These are phyloP conservation scores for Beauveria asiatica DNA, from an alignment of 2,329 filamentous ascomycete species.

Conservation along the genomic window DNA sequence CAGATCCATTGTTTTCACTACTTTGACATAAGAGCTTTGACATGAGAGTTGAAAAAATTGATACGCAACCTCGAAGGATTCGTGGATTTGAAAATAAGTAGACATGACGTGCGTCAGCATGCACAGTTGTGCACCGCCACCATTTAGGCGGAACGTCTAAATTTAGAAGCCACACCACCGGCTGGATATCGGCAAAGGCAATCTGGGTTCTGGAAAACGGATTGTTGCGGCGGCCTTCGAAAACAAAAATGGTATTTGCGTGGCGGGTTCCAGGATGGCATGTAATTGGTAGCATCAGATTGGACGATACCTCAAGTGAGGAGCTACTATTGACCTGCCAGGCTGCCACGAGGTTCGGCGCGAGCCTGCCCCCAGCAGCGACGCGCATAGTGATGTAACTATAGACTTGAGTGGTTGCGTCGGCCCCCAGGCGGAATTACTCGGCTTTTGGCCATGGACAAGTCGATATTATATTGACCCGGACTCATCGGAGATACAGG, in stretches of 20 bases:
- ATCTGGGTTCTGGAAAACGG: background rate
- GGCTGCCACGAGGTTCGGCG: background rate
- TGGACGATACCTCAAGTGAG: background rate
- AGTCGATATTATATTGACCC: background rate
- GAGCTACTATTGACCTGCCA: background rate
- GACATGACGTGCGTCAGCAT: background rate
- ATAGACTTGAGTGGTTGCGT: background rate
- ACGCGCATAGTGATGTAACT: background rate
- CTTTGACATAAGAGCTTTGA: too few relatives aligned
- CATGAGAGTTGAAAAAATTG: background rate
- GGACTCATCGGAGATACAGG: background rate
- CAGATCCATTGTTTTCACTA: too few relatives aligned
- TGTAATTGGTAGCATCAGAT: background rate
- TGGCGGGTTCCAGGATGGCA: background rate
- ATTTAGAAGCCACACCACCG: constrained; percentile 8
- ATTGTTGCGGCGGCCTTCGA: background rate
- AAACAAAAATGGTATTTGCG: background rate
- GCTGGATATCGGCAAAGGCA: background rate
- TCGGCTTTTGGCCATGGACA: background rate
- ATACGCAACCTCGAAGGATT: background rate
- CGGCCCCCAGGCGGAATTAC: background rate
- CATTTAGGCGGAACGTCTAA: constrained; percentile 1
- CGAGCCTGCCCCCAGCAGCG: background rate
- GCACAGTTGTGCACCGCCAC: constrained; percentile 8
- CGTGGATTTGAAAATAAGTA: background rate